Evolutionary conservation across 805 yeast genomes (phyloP).

Genomic region (Saturnispora besseyi): DNA sequence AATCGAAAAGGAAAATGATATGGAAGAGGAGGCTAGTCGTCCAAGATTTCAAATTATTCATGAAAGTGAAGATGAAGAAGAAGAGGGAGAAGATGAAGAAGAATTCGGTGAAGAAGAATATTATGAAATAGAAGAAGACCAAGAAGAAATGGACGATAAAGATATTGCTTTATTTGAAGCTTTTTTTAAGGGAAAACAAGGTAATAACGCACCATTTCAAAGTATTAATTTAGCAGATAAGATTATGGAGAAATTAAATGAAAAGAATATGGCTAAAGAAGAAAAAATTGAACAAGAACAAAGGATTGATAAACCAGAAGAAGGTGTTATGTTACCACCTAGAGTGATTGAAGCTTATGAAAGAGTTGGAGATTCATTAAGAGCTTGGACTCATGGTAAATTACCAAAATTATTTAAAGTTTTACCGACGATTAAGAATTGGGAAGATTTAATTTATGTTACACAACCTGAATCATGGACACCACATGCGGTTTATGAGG

Average conservation of each 20-base stretch:
- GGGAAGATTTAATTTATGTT: constrained; percentile 92
- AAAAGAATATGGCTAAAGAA: constrained; percentile 19
- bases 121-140: constrained; percentile 39
- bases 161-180: constrained; percentile 81
- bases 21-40: constrained; percentile 17
- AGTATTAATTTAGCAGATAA: constrained; percentile 80
- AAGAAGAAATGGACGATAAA: constrained; percentile 56
- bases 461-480: constrained; percentile 94
- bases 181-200: constrained; percentile 40
- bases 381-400: constrained; percentile 91
- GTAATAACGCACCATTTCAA: constrained; percentile 26
- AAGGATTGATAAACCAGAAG: constrained; percentile 35
- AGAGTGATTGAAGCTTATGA: constrained; percentile 93
- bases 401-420: constrained; percentile 95
- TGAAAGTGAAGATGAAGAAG: constrained; percentile 24
- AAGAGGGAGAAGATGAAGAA: constrained; percentile 18
- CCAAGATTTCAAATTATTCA: constrained; percentile 25
- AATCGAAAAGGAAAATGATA: constrained; percentile 57
- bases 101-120: constrained; percentile 32
- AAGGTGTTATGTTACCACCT: constrained; percentile 85
- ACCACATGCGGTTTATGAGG: constrained; percentile 89
- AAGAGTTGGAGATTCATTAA: constrained; percentile 78
- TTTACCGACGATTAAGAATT: constrained; percentile 82
- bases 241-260: constrained; percentile 76
- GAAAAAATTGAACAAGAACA: constrained; percentile 14